These are phyloP conservation scores for Penicillium coffeae DNA, from an alignment of 495 filamentous ascomycete genomes.

Conservation along the genomic window DNA sequence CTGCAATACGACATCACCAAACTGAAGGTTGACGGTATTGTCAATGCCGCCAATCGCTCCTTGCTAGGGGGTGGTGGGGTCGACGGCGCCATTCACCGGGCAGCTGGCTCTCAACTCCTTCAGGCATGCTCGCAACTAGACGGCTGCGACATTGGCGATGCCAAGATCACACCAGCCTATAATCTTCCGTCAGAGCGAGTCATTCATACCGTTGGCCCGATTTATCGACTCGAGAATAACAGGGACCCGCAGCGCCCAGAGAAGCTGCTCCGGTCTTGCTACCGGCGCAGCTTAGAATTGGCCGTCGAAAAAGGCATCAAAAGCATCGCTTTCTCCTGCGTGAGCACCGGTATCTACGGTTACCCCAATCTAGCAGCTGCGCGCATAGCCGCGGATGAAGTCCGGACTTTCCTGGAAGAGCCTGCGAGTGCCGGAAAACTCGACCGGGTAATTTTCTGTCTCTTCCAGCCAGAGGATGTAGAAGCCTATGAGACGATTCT, in stretches of 20 bases:
- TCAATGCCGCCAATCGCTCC: conserved; percentile 84
- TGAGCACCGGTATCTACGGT: conserved; percentile 88
- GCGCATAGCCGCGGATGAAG: conserved; percentile 59
- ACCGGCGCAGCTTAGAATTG: conserved; percentile 66
- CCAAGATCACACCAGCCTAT: conserved; percentile 81
- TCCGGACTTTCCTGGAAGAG: conserved; percentile 65
- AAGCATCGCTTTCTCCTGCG: conserved; percentile 74
- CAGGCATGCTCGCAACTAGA: conserved; percentile 63
- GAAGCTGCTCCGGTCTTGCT: conserved; percentile 61
- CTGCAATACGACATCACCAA: conserved; percentile 80
- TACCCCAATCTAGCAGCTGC: conserved; percentile 77
- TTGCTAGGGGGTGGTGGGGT: conserved; percentile 86
- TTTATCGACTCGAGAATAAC: conserved; percentile 51
- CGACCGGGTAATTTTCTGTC: conserved; percentile 75
- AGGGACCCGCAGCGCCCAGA: conserved; percentile 38
- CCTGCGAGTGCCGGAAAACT: conserved; percentile 51
- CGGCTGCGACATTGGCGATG: conserved; percentile 73
- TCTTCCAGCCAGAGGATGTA: conserved; percentile 74
- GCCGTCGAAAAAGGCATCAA: conserved; percentile 61
- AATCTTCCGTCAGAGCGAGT: conserved; percentile 69
- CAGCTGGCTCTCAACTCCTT: conserved; percentile 67
- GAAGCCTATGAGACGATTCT: conserved; percentile 61
- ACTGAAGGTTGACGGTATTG: conserved; percentile 75
- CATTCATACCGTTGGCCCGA: conserved; percentile 87
- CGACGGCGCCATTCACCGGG: conserved; percentile 80